Evolutionary conservation across 345 rosid species (phyloP).

Genomic region (Reutealis trisperma): DNA sequence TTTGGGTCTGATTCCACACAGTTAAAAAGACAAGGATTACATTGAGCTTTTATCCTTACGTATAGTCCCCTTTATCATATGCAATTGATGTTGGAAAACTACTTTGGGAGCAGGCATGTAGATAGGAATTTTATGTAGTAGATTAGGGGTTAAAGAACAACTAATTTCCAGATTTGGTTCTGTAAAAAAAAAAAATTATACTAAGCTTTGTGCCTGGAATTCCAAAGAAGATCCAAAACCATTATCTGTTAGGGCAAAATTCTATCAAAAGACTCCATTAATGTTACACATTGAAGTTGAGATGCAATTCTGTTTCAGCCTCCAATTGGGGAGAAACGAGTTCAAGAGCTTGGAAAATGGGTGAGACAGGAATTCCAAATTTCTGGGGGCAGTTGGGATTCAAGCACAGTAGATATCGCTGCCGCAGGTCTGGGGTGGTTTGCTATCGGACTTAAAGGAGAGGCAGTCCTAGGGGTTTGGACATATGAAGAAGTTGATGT

Average conservation of each 20-base stretch:
- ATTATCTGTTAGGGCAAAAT: background rate
- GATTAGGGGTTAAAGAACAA: background rate
- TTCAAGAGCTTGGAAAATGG: conserved; percentile 80
- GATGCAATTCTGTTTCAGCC: conserved; percentile 47
- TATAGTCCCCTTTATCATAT: background rate
- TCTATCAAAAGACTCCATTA: background rate
- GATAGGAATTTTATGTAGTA: background rate
- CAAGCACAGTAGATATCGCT: conserved; percentile 75
- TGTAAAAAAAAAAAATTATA: too few species aligned
- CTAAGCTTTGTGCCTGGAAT: too few species aligned
- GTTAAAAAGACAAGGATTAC: too few species aligned
- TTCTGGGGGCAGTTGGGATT: conserved; percentile 73
- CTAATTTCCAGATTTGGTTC: background rate
- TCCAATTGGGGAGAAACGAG: conserved; percentile 78
- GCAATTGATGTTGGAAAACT: background rate
- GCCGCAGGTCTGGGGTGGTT: conserved; percentile 94
- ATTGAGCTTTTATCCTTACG: too few species aligned
- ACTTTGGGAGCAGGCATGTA: background rate
- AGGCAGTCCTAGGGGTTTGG: conserved; percentile 79
- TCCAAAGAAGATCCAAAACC: background rate
- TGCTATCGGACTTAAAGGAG: conserved; percentile 76
- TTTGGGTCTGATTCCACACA: too few species aligned
- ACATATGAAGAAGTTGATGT: conserved; percentile 79
- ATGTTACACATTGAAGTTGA: too few species aligned
- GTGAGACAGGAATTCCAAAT: conserved; percentile 62